A percentile compares a stretch with the other conserved stretches of the same genome.
Conservation (phyloP, 1,139 yeast genomes). For the Candida tetrigidarum region DNA sequence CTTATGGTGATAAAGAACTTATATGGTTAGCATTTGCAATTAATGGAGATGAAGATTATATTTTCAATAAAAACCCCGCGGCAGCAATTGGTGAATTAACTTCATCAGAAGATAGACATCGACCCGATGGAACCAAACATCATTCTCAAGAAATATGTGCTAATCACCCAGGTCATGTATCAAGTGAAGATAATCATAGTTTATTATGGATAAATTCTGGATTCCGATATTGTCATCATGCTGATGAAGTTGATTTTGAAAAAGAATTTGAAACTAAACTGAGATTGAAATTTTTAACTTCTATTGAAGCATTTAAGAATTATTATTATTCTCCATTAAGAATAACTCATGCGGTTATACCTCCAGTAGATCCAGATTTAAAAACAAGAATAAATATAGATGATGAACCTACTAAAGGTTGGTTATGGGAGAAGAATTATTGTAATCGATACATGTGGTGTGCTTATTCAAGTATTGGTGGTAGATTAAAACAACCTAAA, state of each 20-base stretch:
- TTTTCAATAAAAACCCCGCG: slow-evolving; percentile 52
- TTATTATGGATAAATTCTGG: slow-evolving; percentile 42
- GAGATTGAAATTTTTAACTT: slow-evolving; percentile 25
- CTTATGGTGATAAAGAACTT: slow-evolving; percentile 69
- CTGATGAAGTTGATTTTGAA: slow-evolving; percentile 23
- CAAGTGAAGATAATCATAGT: slow-evolving; percentile 32
- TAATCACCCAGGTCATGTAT: slow-evolving; percentile 44
- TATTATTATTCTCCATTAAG: slow-evolving; percentile 30
- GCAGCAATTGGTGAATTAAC: slow-evolving; percentile 57
- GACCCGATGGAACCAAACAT: slow-evolving; percentile 24
- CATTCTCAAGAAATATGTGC: slow-evolving; percentile 38
- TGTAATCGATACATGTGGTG: slow-evolving; percentile 51
- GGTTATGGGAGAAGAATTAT: slow-evolving; percentile 38
- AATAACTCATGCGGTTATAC: slow-evolving; percentile 35
- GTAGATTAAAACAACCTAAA: too few relatives aligned
- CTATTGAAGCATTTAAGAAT: slow-evolving; percentile 26
- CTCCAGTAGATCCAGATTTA: slow-evolving; percentile 26
- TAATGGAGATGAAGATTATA: slow-evolving; percentile 56
- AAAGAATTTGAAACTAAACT: slow-evolving; percentile 25
- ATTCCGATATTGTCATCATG: slow-evolving; percentile 17
- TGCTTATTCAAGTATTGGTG: slow-evolving; percentile 48
- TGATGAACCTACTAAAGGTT: slow-evolving; percentile 35
- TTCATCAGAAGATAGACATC: slow-evolving; percentile 30
- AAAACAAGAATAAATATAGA: slow-evolving; percentile 25
- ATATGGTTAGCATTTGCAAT: slow-evolving; percentile 63